phyloP scores from a whole-genome alignment of 1,284 basidiomycete species.

The Hemileia vastatrix region DNA sequence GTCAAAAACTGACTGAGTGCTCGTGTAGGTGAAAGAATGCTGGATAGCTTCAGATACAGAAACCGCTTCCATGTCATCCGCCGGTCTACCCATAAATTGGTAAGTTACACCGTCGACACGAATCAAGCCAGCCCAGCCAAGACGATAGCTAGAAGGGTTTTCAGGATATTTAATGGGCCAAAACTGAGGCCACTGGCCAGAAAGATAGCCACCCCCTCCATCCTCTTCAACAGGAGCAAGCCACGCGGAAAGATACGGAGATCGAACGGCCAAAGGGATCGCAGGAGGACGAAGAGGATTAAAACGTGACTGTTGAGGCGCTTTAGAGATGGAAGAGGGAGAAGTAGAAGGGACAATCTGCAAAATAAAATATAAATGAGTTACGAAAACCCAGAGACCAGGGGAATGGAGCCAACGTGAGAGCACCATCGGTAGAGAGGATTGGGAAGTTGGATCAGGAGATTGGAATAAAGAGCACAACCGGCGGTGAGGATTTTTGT shows the following conservation, averaged over 20 bases:
- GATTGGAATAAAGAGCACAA: no score
- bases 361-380: no score
- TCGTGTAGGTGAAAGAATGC: conserved; percentile 35
- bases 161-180: conserved; percentile 29
- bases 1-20: conserved; percentile 37
- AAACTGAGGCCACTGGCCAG: conserved; percentile 27
- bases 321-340: no score
- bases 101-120: conserved; percentile 26
- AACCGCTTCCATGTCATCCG: conserved; percentile 2
- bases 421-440: no score
- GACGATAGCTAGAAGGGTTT: conserved; percentile 7
- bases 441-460: no score
- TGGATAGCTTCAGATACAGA: conserved; percentile 31
- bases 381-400: no score
- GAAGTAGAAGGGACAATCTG: no score
- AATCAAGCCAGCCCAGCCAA: conserved; percentile 29
- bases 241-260: conserved; percentile 29
- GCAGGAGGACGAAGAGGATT: conserved; percentile 30
- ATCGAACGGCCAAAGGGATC: conserved; percentile 30
- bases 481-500: no score
- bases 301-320: conserved; percentile 5
- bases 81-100: conserved; percentile 28
- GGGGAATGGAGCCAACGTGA: no score
- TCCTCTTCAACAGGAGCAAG: conserved; percentile 26
- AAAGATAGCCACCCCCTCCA: conserved; percentile 24